Percentiles rank a stretch among this genome's conserved stretches.
Evolutionary conservation across 176 grass and related monocot species (phyloP).

Genomic region (Rhipidocladum racemiflorum): DNA sequence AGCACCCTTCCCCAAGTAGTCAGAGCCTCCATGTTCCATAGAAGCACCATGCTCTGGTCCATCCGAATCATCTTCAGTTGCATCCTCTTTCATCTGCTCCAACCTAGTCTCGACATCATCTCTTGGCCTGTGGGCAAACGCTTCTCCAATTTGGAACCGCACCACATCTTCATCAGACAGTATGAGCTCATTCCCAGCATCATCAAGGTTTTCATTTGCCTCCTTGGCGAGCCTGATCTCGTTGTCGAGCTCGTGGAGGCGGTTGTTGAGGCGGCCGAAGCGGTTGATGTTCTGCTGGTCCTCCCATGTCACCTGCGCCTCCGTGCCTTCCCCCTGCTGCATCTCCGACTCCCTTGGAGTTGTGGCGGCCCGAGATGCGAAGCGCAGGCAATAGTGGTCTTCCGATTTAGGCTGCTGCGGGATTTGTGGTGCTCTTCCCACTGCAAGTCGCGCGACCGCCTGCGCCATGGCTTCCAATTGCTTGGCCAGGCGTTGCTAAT

Average conservation of each 20-base stretch:
- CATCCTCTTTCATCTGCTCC: slow-evolving; percentile 95
- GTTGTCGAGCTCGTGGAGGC: slow-evolving; percentile 78
- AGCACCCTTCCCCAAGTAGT: no score
- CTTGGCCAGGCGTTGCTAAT: no score
- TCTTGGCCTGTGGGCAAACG: slow-evolving; percentile 77
- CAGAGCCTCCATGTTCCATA: no score
- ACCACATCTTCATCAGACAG: slow-evolving; percentile 92
- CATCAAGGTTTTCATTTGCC: slow-evolving; percentile 88
- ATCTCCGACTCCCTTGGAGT: no score
- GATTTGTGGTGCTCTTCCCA: no score
- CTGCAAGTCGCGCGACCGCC: no score
- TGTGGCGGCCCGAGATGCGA: no score
- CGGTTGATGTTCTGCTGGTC: slow-evolving; percentile 99
- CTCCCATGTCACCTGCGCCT: slow-evolving; percentile 97
- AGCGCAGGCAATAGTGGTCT: no score
- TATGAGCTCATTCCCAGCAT: slow-evolving; percentile 90
- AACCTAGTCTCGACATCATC: slow-evolving; percentile 81
- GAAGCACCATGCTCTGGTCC: no score
- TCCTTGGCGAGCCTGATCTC: slow-evolving; percentile 98
- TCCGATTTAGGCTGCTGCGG: no score
- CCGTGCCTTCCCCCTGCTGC: slow-evolving; percentile 81
- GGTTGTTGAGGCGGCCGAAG: slow-evolving; percentile 95
- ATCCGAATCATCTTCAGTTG: no score
- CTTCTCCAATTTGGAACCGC: slow-evolving; percentile 89
- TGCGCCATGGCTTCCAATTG: no score